Conservation (phyloP, 140 eudicot species). For the Erigeron philadelphicus region DNA sequence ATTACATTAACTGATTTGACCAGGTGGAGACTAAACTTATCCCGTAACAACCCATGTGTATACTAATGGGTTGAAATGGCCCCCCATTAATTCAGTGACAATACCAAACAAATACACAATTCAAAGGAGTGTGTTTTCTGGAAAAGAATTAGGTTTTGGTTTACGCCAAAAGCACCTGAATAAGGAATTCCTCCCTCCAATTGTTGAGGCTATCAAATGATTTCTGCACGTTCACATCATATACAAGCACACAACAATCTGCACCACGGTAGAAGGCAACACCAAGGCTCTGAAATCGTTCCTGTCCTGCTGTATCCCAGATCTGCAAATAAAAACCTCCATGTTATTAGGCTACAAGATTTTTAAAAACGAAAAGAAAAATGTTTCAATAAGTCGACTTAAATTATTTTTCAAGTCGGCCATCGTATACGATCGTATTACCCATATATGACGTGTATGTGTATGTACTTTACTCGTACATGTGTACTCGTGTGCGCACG, state of each 20-base stretch:
- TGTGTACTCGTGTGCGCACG: too few species aligned
- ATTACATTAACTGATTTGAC: background rate
- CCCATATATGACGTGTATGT: too few species aligned
- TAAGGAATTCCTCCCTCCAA: conserved; percentile 96
- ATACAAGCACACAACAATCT: conserved; percentile 95
- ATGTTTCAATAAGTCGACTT: too few species aligned
- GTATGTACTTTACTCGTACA: too few species aligned
- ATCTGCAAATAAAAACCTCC: conserved; percentile 38
- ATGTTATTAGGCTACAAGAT: background rate
- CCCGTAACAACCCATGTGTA: background rate
- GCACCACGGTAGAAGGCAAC: conserved; percentile 98
- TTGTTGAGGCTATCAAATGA: conserved; percentile 81
- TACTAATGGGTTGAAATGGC: background rate
- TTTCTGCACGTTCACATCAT: conserved; percentile 81
- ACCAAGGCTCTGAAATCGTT: conserved; percentile 91
- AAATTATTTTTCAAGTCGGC: too few species aligned
- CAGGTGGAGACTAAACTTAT: background rate
- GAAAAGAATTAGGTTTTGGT: background rate
- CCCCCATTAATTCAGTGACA: background rate
- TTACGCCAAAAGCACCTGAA: conserved; percentile 48
- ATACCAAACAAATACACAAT: background rate
- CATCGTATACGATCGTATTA: too few species aligned
- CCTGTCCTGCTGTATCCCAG: conserved; percentile 99
- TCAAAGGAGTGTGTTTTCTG: background rate
- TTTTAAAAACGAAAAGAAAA: too few species aligned